Conservation (phyloP, 2,329 filamentous ascomycete genomes). For the Chalaropsis ovoidea region DNA sequence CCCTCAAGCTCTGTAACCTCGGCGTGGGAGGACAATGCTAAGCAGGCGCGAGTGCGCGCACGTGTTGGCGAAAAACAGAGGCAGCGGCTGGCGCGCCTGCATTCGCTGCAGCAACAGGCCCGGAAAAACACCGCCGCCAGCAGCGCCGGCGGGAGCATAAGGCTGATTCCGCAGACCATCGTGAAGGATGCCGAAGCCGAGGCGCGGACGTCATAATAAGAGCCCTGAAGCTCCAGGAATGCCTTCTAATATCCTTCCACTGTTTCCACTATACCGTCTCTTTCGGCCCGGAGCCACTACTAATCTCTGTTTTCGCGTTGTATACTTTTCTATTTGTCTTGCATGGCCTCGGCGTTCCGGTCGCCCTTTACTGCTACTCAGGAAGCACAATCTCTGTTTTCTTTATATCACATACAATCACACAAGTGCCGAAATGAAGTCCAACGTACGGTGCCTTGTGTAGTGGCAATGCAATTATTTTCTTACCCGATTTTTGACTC, state of each 20-base stretch:
- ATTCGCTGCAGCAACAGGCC: constrained; percentile 5
- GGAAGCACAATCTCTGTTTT: neutral
- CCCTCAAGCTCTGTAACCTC: neutral
- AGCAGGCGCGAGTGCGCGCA: neutral
- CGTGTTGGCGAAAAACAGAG: constrained; percentile 14
- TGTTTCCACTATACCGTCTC: neutral
- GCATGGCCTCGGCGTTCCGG: constrained; percentile 11
- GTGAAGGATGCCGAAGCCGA: constrained; percentile 10
- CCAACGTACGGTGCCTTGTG: neutral
- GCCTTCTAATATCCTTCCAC: neutral
- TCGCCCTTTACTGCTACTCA: neutral
- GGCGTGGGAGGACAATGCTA: neutral
- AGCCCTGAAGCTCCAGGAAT: neutral
- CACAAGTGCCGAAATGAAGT: neutral
- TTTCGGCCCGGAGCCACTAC: neutral
- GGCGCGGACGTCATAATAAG: neutral
- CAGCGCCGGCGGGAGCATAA: neutral
- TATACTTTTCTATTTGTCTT: neutral
- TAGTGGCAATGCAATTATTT: constrained; percentile 1
- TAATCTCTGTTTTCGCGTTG: neutral
- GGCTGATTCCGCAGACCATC: constrained; percentile 13
- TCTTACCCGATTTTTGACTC: neutral
- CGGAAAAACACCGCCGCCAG: neutral
- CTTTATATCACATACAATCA: neutral
- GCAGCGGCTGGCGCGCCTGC: constrained; percentile 5